A percentile compares a stretch with the other conserved stretches of the same genome.
Evolutionary conservation across 306 rosid species (phyloP).

Genomic region (Trifolium dubium): DNA sequence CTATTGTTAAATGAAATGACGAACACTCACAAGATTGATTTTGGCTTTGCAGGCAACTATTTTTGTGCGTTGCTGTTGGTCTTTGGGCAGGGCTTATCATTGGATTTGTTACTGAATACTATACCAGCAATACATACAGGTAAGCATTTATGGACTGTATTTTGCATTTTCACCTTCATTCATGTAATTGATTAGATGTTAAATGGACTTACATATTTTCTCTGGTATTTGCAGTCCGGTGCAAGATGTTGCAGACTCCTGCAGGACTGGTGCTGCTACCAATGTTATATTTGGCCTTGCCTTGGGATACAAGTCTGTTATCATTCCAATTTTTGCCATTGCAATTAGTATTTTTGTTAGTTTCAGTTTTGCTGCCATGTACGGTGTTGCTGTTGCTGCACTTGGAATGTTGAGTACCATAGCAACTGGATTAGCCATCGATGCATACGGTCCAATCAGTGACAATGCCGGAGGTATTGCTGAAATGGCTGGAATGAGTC

Average conservation of each 20-base stretch:
- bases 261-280: constrained; percentile 98
- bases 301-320: constrained; percentile 98
- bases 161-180: neutral
- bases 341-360: constrained; percentile 86
- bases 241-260: constrained; percentile 97
- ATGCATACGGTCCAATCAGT: constrained; percentile 98
- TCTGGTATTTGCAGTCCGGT: constrained; percentile 72
- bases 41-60: constrained; percentile 77
- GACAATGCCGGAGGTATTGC: constrained; percentile 99
- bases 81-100: constrained; percentile 97
- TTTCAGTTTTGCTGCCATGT: constrained; percentile 97
- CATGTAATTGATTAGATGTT: neutral
- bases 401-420: constrained; percentile 98
- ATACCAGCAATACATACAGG: constrained; percentile 97
- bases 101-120: constrained; percentile 92
- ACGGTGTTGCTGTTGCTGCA: constrained; percentile 95
- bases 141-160: constrained; percentile 34
- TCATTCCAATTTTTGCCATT: constrained; percentile 95
- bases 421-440: constrained; percentile 96
- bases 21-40: constrained; percentile 27
- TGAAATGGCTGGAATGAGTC: constrained; percentile 99
- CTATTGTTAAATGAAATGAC: neutral
- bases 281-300: constrained; percentile 98
- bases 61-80: constrained; percentile 89
- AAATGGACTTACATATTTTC: constrained; percentile 8